Percentiles rank a stretch among this genome's conserved stretches.
These are phyloP conservation scores for Lecanicillium sp. DNA, from an alignment of 2,329 filamentous ascomycete species.

Conservation along the genomic window DNA sequence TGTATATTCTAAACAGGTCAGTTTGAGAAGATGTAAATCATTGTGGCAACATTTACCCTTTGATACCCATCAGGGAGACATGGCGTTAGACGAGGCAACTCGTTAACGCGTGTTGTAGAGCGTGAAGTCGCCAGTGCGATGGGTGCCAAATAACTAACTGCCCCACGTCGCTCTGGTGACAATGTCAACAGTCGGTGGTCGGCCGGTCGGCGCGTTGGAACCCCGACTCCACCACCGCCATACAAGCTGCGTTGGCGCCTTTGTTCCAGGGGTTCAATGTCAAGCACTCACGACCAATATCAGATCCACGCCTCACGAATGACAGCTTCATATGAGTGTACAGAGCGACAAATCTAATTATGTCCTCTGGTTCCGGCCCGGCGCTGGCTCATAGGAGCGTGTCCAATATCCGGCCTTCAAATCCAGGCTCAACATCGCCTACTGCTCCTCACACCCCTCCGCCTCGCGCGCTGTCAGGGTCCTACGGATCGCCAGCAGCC, in stretches of 20 bases:
- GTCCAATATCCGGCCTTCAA: conserved; percentile 43
- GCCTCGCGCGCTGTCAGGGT: conserved; percentile 41
- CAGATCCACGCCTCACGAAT: neutral
- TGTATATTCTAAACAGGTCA: conserved; percentile 61
- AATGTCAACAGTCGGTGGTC: conserved; percentile 10
- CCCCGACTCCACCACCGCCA: conserved; percentile 10
- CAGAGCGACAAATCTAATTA: conserved; percentile 16
- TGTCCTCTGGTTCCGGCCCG: conserved; percentile 35
- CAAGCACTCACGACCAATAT: too few species aligned
- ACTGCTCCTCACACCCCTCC: conserved; percentile 52
- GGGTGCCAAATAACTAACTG: neutral
- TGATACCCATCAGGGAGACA: conserved; percentile 50
- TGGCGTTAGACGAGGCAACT: conserved; percentile 3
- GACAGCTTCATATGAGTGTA: too few species aligned
- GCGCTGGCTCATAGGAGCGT: conserved; percentile 49
- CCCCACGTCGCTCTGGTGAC: conserved; percentile 22
- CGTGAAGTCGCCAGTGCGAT: conserved; percentile 2
- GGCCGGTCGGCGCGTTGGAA: conserved; percentile 20
- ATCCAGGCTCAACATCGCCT: conserved; percentile 22
- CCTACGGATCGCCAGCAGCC: conserved; percentile 51
- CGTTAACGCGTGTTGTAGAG: too few species aligned
- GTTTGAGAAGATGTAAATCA: neutral
- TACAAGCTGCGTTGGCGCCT: neutral
- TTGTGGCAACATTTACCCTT: conserved; percentile 36
- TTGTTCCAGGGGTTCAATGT: neutral